These are phyloP conservation scores for Pichia occidentalis DNA, from an alignment of 805 yeast species.

Conservation along the genomic window DNA sequence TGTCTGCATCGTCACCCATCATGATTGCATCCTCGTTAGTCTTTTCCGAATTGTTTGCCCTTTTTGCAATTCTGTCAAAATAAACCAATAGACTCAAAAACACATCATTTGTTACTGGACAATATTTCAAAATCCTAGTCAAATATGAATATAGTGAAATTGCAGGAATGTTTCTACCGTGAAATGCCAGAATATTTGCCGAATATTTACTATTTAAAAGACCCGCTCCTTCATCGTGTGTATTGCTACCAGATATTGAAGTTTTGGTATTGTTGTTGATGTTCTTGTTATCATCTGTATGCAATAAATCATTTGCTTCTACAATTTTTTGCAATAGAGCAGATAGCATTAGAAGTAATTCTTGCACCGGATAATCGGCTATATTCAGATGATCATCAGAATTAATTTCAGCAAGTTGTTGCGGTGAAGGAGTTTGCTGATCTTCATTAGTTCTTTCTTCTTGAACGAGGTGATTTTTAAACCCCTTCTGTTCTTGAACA, in stretches of 20 bases:
- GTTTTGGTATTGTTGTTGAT: slow-evolving; percentile 8
- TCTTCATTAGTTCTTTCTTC: not conserved
- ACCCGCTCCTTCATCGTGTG: slow-evolving; percentile 16
- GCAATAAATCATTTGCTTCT: slow-evolving; percentile 81
- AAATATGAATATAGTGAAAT: slow-evolving; percentile 85
- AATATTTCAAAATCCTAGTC: slow-evolving; percentile 85
- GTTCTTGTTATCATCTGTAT: slow-evolving; percentile 41
- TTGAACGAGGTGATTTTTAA: slow-evolving; percentile 8
- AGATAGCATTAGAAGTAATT: slow-evolving; percentile 76
- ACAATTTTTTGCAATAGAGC: slow-evolving; percentile 80
- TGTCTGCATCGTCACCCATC: slow-evolving; percentile 18
- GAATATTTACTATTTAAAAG: slow-evolving; percentile 39
- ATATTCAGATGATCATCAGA: slow-evolving; percentile 52
- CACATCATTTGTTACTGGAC: slow-evolving; percentile 98
- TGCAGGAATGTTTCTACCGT: slow-evolving; percentile 96
- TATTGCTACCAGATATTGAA: slow-evolving; percentile 7
- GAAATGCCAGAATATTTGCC: slow-evolving; percentile 79
- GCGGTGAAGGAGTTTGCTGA: not conserved
- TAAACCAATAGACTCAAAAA: slow-evolving; percentile 84
- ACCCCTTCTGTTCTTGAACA: too few species aligned
- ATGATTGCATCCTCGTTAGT: slow-evolving; percentile 20
- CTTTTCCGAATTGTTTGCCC: slow-evolving; percentile 48
- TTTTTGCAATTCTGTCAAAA: slow-evolving; percentile 87
- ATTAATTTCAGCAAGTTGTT: not conserved
- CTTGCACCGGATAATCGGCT: slow-evolving; percentile 75